Conservation (phyloP, 768 basidiomycete species). For the Russula sp. region DNA sequence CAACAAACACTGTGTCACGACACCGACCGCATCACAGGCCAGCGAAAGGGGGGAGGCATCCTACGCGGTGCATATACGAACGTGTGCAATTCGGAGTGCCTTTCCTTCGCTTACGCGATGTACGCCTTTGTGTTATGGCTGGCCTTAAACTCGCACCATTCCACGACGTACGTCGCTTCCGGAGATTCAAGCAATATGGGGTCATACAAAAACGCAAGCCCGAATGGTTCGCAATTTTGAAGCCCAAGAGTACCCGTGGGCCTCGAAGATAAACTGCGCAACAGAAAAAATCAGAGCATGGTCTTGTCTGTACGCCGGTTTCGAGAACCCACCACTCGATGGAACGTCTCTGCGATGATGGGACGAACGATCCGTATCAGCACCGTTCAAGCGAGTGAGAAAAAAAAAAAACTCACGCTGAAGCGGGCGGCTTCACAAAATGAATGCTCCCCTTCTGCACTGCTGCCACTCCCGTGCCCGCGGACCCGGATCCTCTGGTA, state of each 20-base stretch:
- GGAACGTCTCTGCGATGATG: constrained; percentile 26
- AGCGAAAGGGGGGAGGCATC: constrained; percentile 27
- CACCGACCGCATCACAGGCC: background rate
- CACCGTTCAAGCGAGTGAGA: background rate
- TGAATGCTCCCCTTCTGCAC: constrained; percentile 36
- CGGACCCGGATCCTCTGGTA: background rate
- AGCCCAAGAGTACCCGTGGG: constrained; percentile 31
- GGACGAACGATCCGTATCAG: background rate
- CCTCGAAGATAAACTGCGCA: constrained; percentile 3
- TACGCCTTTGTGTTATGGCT: constrained; percentile 32
- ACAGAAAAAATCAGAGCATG: background rate
- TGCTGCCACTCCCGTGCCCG: background rate
- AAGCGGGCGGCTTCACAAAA: constrained; percentile 33
- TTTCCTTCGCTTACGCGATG: constrained; percentile 26
- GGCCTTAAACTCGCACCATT: constrained; percentile 39
- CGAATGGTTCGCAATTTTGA: constrained; percentile 33
- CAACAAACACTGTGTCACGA: background rate
- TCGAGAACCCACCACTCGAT: constrained; percentile 6
- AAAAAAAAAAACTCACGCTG: constrained; percentile 16
- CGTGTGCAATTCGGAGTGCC: constrained; percentile 37
- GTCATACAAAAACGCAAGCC: constrained; percentile 46
- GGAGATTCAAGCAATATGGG: constrained; percentile 48
- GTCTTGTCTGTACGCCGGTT: background rate
- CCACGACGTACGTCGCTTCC: constrained; percentile 38
- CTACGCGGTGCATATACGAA: constrained; percentile 42